These are phyloP conservation scores for Tirmania nivea DNA, from an alignment of 495 filamentous ascomycete species.

Conservation along the genomic window DNA sequence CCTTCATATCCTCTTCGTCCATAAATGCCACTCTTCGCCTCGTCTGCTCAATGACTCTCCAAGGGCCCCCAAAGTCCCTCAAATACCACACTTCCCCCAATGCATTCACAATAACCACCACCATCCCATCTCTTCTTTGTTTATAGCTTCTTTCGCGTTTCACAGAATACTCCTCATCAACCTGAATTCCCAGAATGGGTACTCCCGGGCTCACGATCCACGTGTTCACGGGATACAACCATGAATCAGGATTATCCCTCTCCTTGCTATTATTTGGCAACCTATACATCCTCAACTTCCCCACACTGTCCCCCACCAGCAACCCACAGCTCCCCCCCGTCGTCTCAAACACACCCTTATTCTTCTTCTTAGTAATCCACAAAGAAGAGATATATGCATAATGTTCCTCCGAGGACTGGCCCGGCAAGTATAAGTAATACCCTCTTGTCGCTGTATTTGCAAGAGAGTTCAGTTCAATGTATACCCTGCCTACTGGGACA, in stretches of 20 bases:
- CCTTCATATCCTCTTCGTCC: constrained; percentile 41
- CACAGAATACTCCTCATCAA: constrained; percentile 58
- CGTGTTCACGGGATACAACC: constrained; percentile 57
- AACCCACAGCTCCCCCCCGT: constrained; percentile 65
- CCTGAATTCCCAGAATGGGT: constrained; percentile 64
- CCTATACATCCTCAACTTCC: constrained; percentile 66
- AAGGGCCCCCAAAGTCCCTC: constrained; percentile 45
- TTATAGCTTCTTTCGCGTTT: constrained; percentile 31
- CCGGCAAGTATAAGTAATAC: constrained; percentile 4
- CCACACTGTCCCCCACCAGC: constrained; percentile 62
- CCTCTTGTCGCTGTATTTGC: constrained; percentile 7
- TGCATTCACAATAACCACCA: constrained; percentile 76
- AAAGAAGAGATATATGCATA: constrained; percentile 40
- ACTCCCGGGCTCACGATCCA: constrained; percentile 87
- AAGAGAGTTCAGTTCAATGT: constrained; percentile 10
- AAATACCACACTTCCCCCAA: constrained; percentile 81
- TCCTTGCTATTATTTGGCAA: constrained; percentile 41
- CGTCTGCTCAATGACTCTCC: constrained; percentile 33
- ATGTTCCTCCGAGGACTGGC: constrained; percentile 2
- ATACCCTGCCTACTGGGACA: constrained; percentile 11
- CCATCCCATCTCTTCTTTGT: constrained; percentile 35
- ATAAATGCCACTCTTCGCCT: constrained; percentile 28
- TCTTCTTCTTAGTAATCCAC: constrained; percentile 66
- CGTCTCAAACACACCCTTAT: constrained; percentile 39
- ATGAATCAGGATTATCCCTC: constrained; percentile 40